Base-by-base conservation (phyloP, 768 basidiomycete species). In the Xanthoconium purpureum region DNA sequence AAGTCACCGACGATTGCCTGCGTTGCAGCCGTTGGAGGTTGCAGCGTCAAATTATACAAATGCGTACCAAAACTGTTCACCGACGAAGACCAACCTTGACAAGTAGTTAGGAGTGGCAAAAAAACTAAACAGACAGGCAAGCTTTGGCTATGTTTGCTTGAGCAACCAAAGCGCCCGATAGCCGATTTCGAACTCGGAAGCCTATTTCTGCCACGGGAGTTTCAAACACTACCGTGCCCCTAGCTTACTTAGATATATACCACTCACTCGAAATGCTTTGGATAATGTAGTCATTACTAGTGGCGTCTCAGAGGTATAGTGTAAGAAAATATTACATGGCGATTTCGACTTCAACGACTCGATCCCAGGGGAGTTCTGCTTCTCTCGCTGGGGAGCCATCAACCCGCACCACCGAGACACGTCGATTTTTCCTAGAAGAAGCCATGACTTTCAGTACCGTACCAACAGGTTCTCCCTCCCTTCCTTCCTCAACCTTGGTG, bases 1-100 rank as follows among this genome's bases (percentile, higher is more conserved):
- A 98, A 98, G 70, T 95, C 94, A 58, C 96, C 96, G 52, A 96
- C 94, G 54, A 92, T 84, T 40, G 94, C 88, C 71, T 88, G 86
- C 36, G 85, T 83, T 60, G 85, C 82, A 43, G 91, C 84, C 29
- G 91, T 88, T 40, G 95, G 85, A 32, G 91, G 83, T 73, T 95
- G 91, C 40, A 98, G 85, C n/a, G 94, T 96, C 64, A 97, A 79
- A 74, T 98, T 96, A 76, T 96, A 95, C 71, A 98, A 79, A 78
- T 98, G 93, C 92, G 97, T 95, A 68, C 70, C 70, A 51, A 66
- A 66, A 60, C 56, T 50, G 63, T 57, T 48, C 55, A 47, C 63
- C 56, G 45, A n/a, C 50, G 52, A 54, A 57, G 53, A 55, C 50
- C 51, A n/a, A 58, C 17, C 42, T 46, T 28, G 44, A 48, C 36